Conservation (phyloP, 164 flowering plant species). For the Stephania cephalantha region DNA sequence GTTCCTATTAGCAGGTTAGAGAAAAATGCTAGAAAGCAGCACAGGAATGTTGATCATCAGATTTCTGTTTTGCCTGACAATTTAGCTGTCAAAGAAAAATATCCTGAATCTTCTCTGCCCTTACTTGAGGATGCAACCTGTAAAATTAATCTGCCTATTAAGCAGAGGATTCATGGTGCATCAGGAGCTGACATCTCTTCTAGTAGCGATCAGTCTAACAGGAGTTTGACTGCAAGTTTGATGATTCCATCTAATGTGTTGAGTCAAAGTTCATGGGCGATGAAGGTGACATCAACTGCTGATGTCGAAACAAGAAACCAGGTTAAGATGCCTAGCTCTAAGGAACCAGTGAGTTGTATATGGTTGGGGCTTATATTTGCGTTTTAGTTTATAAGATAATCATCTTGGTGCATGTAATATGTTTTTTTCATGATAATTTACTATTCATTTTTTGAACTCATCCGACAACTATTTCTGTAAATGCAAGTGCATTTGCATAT, state of each 20-base stretch:
- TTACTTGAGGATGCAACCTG: constrained; percentile 2
- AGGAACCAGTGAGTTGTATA: constrained; percentile 30
- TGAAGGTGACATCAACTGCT: constrained; percentile 13
- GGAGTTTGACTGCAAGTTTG: constrained; percentile 8
- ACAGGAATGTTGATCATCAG: constrained; percentile 19
- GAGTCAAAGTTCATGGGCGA: constrained; percentile 9
- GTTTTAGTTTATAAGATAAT: background rate
- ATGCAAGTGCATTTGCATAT: background rate
- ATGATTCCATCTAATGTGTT: constrained; percentile 15
- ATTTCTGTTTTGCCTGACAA: constrained; percentile 19
- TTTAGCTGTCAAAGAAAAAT: constrained; percentile 11
- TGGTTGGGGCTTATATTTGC: background rate
- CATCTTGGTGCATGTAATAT: background rate
- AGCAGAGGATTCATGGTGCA: constrained; percentile 6
- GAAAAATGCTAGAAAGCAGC: constrained; percentile 9
- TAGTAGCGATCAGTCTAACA: constrained; percentile 18
- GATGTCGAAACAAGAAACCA: constrained; percentile 7
- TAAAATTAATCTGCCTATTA: constrained; percentile 2
- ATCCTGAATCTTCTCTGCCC: constrained; percentile 20
- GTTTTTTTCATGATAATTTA: too few relatives aligned
- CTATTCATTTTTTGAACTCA: background rate
- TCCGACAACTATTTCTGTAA: background rate
- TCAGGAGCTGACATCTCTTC: constrained; percentile 24
- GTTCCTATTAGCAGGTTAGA: constrained; percentile 14
- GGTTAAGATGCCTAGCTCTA: constrained; percentile 16